Conservation (phyloP, 1,284 basidiomycete species). For the Trichosporon coremiiforme region DNA sequence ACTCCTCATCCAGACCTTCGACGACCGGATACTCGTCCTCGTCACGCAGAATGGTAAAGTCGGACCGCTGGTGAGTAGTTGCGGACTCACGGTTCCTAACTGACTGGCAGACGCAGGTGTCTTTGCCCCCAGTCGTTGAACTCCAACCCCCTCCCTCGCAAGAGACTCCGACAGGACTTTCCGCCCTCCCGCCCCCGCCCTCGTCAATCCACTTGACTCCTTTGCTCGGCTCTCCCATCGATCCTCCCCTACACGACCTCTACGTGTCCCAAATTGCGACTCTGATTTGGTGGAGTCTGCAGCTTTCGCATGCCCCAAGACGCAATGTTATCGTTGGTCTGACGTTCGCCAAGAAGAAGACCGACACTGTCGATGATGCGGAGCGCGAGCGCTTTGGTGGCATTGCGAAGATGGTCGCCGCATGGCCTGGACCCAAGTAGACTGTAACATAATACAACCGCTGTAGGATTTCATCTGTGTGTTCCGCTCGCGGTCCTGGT, state of each 20-base stretch:
- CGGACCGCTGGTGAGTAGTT: slow-evolving; percentile 69
- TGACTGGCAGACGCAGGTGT: slow-evolving; percentile 71
- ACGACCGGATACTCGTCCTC: slow-evolving; percentile 75
- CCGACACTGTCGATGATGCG: slow-evolving; percentile 30
- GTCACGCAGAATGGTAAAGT: slow-evolving; percentile 84
- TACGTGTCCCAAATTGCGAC: slow-evolving; percentile 85
- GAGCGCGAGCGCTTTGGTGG: slow-evolving; percentile 67
- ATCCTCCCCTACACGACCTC: slow-evolving; percentile 72
- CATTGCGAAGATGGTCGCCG: slow-evolving; percentile 68
- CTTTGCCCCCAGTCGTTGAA: slow-evolving; percentile 68
- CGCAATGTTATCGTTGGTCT: slow-evolving; percentile 51
- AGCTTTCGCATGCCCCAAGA: slow-evolving; percentile 47
- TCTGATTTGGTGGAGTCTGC: slow-evolving; percentile 69
- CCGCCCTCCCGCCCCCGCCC: slow-evolving; percentile 70
- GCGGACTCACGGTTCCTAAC: neutral
- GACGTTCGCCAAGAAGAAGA: slow-evolving; percentile 59
- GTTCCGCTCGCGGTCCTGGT: too few species aligned
- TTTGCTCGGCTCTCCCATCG: slow-evolving; percentile 68
- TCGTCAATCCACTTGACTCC: slow-evolving; percentile 72
- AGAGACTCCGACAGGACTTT: slow-evolving; percentile 55
- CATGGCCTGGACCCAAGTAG: slow-evolving; percentile 50
- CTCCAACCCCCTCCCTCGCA: slow-evolving; percentile 69
- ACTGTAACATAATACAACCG: neutral
- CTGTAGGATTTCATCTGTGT: too few species aligned
- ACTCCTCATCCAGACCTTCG: slow-evolving; percentile 72